A percentile compares a stretch with the other conserved stretches of the same genome.
Conservation (phyloP, 1,284 basidiomycete species). For the Cystobasidium slooffiae region DNA sequence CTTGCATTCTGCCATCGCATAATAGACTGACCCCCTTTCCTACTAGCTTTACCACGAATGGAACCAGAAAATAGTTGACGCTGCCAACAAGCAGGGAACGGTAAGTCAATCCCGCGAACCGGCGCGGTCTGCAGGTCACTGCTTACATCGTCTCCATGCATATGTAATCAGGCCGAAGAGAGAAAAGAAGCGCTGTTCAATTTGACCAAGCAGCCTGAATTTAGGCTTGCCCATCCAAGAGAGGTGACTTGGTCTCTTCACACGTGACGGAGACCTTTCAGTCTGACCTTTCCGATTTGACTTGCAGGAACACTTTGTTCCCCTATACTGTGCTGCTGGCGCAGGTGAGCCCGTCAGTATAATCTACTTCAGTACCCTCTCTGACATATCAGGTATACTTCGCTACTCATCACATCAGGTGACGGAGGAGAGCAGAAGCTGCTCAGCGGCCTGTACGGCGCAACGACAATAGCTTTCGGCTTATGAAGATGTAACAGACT, state of each 20-base stretch:
- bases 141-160: not conserved
- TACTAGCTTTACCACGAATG: conserved; percentile 62
- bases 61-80: conserved; percentile 66
- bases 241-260: conserved; percentile 20
- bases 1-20: too few relatives aligned
- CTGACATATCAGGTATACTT: not conserved
- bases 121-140: not conserved
- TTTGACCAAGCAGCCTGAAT: conserved; percentile 65
- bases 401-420: conserved; percentile 53
- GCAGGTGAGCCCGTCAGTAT: conserved; percentile 5
- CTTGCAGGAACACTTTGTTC: conserved; percentile 70
- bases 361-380: not conserved
- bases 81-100: conserved; percentile 63
- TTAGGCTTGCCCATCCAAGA: conserved; percentile 68
- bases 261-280: not conserved
- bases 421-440: conserved; percentile 42
- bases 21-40: not conserved
- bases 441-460: conserved; percentile 49
- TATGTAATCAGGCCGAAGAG: conserved; percentile 55
- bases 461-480: conserved; percentile 51
- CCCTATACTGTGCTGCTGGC: conserved; percentile 62
- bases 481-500: conserved; percentile 27
- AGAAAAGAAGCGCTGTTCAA: conserved; percentile 62
- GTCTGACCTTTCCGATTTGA: not conserved
- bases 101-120: not conserved